Base-by-base conservation (phyloP, 1,284 basidiomycete genomes). In the Leccinum pachyderme region DNA sequence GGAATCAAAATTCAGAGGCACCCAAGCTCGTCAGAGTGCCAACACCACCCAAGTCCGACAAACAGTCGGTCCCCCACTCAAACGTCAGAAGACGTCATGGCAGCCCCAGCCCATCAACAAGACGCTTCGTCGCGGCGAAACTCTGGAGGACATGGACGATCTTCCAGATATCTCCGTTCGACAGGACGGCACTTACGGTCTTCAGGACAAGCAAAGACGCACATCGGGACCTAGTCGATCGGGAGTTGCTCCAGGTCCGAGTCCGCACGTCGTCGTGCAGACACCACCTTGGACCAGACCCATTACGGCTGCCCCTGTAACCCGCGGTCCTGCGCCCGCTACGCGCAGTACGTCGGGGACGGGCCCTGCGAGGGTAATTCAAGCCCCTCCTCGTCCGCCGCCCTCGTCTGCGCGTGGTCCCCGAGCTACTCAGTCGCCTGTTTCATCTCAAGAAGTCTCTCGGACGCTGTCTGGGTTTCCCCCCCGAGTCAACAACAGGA, bases 101-200 rank as follows among this genome's bases (percentile, higher is more conserved):
- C 56, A 53, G 9, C 53, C 58, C 33, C 61, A 57, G 11, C 11
- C 59, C 7, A 32, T 39, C 12, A 39, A 27, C 28, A 57, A 25
- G 49, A 31, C 59, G 12, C 11, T 59, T 46, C 44, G 51, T 22
- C 62, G 54, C 18, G 70, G 53, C 24, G 60, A 60, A 29, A 61
- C 37, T 22, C 37, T 65, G 39, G 73, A 77, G 51, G 77, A 80
- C 47, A 69, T 73, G 50, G 78, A 82, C 7, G 74, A 81, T 55
- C 68, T 87, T 25, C 84, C 84, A 24, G 84, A 86, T 59, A 77
- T 87, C 52, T 80, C 81, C 9, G 62, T 84, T 13, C 67, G 72
- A 35, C 61, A 63, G 12, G 72, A 74, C 48, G 76, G 77, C 12
- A 69, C 72, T 2, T 78, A 79, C 47, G 67, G 61, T 5, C 65